Evolutionary conservation across 208 protist genomes (phyloP).

Genomic region (Wallacemonas sp.): DNA sequence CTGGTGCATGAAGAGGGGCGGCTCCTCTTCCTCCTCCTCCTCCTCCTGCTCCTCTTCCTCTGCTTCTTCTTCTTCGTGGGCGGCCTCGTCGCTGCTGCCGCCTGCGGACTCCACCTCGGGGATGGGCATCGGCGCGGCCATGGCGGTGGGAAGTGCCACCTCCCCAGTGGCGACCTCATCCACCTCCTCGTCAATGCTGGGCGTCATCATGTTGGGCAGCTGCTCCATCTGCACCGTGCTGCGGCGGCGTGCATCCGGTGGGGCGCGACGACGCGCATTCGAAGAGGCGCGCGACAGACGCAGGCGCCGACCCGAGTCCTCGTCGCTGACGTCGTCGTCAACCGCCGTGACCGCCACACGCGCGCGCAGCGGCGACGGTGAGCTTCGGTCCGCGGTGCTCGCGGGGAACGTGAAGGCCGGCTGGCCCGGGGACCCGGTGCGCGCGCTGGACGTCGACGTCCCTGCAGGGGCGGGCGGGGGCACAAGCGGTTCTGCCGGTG

Average conservation of each 20-base stretch:
- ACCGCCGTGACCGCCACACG: not conserved
- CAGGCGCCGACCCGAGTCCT: not conserved
- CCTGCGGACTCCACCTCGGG: not conserved
- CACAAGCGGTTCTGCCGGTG: not conserved
- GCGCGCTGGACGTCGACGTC: not conserved
- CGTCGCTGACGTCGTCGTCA: not conserved
- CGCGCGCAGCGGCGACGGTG: not conserved
- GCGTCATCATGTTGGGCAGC: slow-evolving; percentile 9
- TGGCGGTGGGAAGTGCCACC: too few species aligned
- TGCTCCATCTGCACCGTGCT: slow-evolving; percentile 42
- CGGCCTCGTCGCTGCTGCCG: not conserved
- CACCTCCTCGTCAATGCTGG: not conserved
- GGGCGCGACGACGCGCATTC: slow-evolving; percentile 34
- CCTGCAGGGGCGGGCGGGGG: not conserved
- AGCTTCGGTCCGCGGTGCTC: not conserved
- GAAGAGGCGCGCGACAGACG: slow-evolving; percentile 23
- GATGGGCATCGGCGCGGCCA: not conserved
- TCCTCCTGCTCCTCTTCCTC: slow-evolving; percentile 15
- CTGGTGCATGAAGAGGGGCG: slow-evolving; percentile 11
- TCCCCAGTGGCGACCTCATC: too few species aligned
- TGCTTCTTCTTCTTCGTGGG: slow-evolving; percentile 3
- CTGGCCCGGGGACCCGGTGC: too few species aligned
- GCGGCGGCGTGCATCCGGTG: slow-evolving; percentile 24
- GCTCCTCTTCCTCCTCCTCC: not conserved
- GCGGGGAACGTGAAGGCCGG: not conserved